phyloP scores from a whole-genome alignment of 2,329 filamentous ascomycete genomes.

The Trichoderma citrinoviride region DNA sequence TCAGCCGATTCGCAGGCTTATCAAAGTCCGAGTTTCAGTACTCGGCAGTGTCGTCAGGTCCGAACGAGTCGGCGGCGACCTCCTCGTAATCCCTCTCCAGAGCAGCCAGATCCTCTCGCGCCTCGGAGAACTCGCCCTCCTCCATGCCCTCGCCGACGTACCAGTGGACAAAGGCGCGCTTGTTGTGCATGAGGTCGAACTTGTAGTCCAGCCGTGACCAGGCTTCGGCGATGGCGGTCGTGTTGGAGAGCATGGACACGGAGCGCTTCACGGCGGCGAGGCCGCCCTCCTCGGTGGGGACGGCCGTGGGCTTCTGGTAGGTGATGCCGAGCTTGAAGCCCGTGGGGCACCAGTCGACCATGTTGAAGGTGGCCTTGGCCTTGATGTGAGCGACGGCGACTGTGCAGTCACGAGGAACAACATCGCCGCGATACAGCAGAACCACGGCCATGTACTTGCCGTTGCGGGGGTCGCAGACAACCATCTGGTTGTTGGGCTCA shows the following conservation, averaged over 20 bases:
- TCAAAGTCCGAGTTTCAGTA: constrained; percentile 59
- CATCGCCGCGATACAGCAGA: constrained; percentile 69
- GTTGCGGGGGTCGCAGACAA: constrained; percentile 70
- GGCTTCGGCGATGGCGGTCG: constrained; percentile 69
- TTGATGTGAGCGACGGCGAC: constrained; percentile 65
- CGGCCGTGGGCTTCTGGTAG: constrained; percentile 65
- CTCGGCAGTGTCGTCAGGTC: constrained; percentile 65
- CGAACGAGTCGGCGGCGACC: constrained; percentile 70
- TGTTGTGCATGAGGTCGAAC: constrained; percentile 77
- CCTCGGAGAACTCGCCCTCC: constrained; percentile 86
- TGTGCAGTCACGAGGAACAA: constrained; percentile 67
- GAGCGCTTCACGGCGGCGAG: constrained; percentile 61
- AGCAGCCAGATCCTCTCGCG: constrained; percentile 79
- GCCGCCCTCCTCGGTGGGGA: constrained; percentile 56
- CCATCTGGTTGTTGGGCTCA: constrained; percentile 78
- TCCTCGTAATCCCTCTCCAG: constrained; percentile 87
- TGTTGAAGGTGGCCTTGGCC: constrained; percentile 69
- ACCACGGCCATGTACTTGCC: constrained; percentile 76
- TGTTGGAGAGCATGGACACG: constrained; percentile 73
- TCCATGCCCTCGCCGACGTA: constrained; percentile 90
- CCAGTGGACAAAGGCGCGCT: constrained; percentile 75
- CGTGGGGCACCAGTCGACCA: constrained; percentile 73
- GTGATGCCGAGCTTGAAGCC: constrained; percentile 76
- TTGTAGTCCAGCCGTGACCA: constrained; percentile 72
- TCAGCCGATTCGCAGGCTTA: neutral